These are phyloP conservation scores for Scheffersomyces coipomensis DNA, from an alignment of 805 yeast genomes.

Conservation along the genomic window DNA sequence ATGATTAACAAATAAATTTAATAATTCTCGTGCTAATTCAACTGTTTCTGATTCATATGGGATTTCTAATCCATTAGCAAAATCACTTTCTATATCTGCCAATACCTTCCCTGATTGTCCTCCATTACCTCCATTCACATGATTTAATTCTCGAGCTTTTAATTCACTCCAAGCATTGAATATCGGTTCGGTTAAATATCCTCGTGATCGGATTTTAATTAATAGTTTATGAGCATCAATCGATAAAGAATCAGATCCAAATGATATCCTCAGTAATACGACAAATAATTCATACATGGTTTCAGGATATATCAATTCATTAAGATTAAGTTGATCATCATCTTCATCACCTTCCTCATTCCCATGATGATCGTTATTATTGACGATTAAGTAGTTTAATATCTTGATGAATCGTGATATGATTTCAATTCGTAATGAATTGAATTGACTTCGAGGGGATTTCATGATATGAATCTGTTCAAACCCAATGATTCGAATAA, in stretches of 20 bases:
- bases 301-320: slow-evolving; percentile 36
- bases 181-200: slow-evolving; percentile 24
- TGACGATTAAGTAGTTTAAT: slow-evolving; percentile 35
- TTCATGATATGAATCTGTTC: slow-evolving; percentile 48
- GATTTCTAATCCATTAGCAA: slow-evolving; percentile 60
- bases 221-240: slow-evolving; percentile 36
- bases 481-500: slow-evolving; percentile 43
- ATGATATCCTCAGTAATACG: slow-evolving; percentile 52
- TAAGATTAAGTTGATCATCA: slow-evolving; percentile 26
- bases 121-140: slow-evolving; percentile 15
- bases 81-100: slow-evolving; percentile 40
- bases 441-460: slow-evolving; percentile 42
- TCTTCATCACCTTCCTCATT: slow-evolving; percentile 32
- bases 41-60: slow-evolving; percentile 62
- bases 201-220: slow-evolving; percentile 30
- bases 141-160: slow-evolving; percentile 37
- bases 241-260: slow-evolving; percentile 43
- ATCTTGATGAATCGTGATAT: slow-evolving; percentile 41
- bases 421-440: slow-evolving; percentile 35
- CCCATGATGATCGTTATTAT: no score
- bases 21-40: slow-evolving; percentile 67
- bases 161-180: slow-evolving; percentile 47
- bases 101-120: slow-evolving; percentile 13
- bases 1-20: slow-evolving; percentile 66
- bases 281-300: slow-evolving; percentile 47